Evolutionary conservation across 371 early-diverging fungal genomes (phyloP).

Genomic region (Actinomucor elegans): DNA sequence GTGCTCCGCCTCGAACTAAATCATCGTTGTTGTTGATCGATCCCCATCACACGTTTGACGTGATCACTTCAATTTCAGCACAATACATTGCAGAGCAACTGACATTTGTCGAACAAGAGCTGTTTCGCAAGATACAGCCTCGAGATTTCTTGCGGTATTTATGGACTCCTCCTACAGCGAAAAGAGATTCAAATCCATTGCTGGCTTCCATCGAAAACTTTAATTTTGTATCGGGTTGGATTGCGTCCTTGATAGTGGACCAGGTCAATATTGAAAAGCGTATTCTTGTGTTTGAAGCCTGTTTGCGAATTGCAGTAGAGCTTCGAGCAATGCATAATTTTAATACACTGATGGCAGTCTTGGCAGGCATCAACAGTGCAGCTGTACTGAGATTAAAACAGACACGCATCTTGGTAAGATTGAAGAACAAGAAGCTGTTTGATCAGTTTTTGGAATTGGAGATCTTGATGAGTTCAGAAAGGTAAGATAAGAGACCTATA

Average conservation of each 20-base stretch:
- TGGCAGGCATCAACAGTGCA: conserved; percentile 73
- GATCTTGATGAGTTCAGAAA: conserved; percentile 63
- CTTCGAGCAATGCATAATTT: conserved; percentile 64
- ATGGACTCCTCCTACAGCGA: conserved; percentile 21
- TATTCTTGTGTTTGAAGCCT: conserved; percentile 59
- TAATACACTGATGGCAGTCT: conserved; percentile 70
- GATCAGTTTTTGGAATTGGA: conserved; percentile 57
- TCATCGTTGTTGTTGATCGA: no score
- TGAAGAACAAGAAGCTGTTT: conserved; percentile 50
- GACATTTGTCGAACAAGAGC: conserved; percentile 54
- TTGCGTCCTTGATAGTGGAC: conserved; percentile 59
- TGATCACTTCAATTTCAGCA: no score
- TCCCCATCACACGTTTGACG: no score
- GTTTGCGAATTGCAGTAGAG: conserved; percentile 61
- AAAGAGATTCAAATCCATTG: conserved; percentile 27
- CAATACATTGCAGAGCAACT: conserved; percentile 71
- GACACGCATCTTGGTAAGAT: conserved; percentile 52
- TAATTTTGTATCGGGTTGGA: conserved; percentile 64
- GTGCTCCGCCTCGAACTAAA: no score
- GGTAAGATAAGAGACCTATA: conserved; percentile 12
- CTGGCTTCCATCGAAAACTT: conserved; percentile 55
- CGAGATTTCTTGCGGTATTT: conserved; percentile 56
- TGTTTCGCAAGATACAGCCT: conserved; percentile 48
- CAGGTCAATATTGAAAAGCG: conserved; percentile 55
- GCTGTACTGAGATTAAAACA: conserved; percentile 62